Conservation (phyloP, 2,329 filamentous ascomycete genomes). For the Sclerotinia glacialis region DNA sequence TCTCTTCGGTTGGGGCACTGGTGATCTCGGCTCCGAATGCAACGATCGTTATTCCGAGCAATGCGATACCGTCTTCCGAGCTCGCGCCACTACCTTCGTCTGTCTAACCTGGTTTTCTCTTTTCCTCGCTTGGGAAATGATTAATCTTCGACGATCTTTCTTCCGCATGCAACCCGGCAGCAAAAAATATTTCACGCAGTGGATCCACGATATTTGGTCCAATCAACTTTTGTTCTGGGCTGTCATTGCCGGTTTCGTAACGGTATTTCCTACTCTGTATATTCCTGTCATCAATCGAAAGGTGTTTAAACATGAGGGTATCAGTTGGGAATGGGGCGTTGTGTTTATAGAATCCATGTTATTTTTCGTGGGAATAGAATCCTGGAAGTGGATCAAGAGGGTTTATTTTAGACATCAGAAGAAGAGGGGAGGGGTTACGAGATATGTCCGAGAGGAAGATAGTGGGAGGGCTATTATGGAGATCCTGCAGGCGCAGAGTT, state of each 20-base stretch:
- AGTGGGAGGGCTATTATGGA: not conserved
- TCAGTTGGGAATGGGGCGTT: constrained; percentile 68
- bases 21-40: constrained; percentile 56
- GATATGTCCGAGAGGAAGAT: not conserved
- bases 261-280: constrained; percentile 61
- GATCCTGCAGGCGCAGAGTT: constrained; percentile 4
- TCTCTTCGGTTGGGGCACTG: constrained; percentile 58
- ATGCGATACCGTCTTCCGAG: constrained; percentile 66
- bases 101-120: constrained; percentile 74
- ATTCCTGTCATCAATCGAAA: constrained; percentile 64
- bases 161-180: constrained; percentile 69
- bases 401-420: not conserved
- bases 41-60: constrained; percentile 54
- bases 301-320: constrained; percentile 65
- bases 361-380: constrained; percentile 63
- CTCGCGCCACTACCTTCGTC: constrained; percentile 70
- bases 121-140: constrained; percentile 77
- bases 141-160: constrained; percentile 69
- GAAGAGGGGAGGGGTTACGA: not conserved
- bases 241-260: constrained; percentile 55
- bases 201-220: constrained; percentile 65
- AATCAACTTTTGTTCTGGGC: constrained; percentile 72
- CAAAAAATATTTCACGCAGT: constrained; percentile 61
- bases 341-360: constrained; percentile 59
- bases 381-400: constrained; percentile 67